A percentile compares a stretch with the other conserved stretches of the same genome.
These are phyloP conservation scores for Aspergillus sp. DNA, from an alignment of 2,329 filamentous ascomycete genomes.

Conservation along the genomic window DNA sequence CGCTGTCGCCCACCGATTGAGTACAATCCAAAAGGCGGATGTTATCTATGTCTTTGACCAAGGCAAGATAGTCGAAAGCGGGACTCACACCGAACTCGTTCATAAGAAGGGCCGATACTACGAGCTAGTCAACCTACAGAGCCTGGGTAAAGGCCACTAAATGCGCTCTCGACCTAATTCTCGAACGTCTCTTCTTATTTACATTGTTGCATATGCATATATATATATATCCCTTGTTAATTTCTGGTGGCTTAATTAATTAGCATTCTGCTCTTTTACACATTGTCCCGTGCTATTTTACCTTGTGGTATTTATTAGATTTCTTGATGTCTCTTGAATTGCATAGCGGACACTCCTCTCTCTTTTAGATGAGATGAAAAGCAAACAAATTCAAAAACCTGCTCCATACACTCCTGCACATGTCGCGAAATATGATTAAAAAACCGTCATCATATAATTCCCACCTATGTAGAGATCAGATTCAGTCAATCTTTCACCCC, in stretches of 20 bases:
- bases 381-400: background rate
- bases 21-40: constrained; percentile 92
- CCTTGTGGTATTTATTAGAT: background rate
- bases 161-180: background rate
- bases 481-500: constrained; percentile 34
- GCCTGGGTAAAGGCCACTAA: constrained; percentile 60
- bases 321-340: background rate
- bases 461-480: background rate
- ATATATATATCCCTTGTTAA: background rate
- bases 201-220: background rate
- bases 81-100: constrained; percentile 74
- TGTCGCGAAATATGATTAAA: too few relatives aligned
- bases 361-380: background rate
- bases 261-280: background rate
- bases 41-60: constrained; percentile 96
- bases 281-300: background rate
- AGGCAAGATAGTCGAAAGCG: constrained; percentile 80
- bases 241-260: constrained; percentile 1
- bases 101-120: constrained; percentile 69
- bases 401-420: background rate
- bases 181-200: constrained; percentile 6
- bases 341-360: constrained; percentile 3
- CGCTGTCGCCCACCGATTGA: constrained; percentile 87
- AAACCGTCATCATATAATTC: background rate
- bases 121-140: constrained; percentile 78